These are phyloP conservation scores for Termitomyces sp. DNA, from an alignment of 768 basidiomycete genomes.

Conservation along the genomic window DNA sequence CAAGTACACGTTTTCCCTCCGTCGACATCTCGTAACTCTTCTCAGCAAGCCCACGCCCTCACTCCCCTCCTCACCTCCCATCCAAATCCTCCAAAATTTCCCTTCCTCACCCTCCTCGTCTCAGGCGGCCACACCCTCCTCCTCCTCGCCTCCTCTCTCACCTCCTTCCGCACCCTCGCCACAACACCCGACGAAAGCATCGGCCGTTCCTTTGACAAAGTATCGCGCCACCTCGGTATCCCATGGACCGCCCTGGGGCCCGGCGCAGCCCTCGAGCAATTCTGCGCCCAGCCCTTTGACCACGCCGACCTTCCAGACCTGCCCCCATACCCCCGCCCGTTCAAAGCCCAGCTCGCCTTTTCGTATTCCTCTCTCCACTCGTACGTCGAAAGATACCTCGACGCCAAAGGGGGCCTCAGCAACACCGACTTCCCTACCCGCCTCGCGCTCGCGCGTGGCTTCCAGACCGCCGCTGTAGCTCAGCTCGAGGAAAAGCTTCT, in stretches of 20 bases:
- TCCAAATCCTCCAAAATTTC: conserved; percentile 51
- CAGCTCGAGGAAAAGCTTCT: conserved; percentile 75
- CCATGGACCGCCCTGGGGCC: conserved; percentile 59
- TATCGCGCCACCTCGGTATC: conserved; percentile 62
- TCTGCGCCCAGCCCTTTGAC: conserved; percentile 36
- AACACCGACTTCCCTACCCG: conserved; percentile 31
- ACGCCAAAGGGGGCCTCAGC: conserved; percentile 33
- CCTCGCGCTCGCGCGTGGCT: conserved; percentile 56
- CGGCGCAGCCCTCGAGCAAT: conserved; percentile 78
- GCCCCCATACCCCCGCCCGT: conserved; percentile 39
- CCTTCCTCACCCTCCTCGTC: conserved; percentile 83
- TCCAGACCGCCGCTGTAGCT: conserved; percentile 63
- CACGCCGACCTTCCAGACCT: conserved; percentile 23
- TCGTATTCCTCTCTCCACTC: conserved; percentile 81
- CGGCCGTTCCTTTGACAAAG: conserved; percentile 82
- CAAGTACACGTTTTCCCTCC: conserved; percentile 24
- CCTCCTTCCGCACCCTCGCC: conserved; percentile 62
- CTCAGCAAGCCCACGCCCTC: conserved; percentile 88
- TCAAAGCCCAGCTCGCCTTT: conserved; percentile 55
- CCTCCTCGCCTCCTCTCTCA: conserved; percentile 58
- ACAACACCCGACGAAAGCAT: conserved; percentile 72
- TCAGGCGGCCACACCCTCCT: conserved; percentile 96
- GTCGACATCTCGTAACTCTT: neutral
- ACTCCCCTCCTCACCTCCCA: conserved; percentile 67
- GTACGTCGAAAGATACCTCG: conserved; percentile 54